Base-by-base conservation (phyloP, 2,329 filamentous ascomycete species). In the Corniculantispora saksenae region DNA sequence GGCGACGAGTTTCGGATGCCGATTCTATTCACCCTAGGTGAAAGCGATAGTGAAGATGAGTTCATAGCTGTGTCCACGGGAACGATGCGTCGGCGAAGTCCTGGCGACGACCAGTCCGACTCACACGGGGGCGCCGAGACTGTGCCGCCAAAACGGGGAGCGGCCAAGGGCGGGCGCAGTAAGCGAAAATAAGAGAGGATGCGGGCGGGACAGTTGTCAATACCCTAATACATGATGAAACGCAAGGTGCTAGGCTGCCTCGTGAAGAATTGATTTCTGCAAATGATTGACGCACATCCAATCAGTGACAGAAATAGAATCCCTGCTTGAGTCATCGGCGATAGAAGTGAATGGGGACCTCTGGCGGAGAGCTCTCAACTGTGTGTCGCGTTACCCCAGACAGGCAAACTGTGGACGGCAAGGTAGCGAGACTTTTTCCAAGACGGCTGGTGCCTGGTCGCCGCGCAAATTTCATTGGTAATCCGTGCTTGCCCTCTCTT, bases 21-120 rank as follows among this genome's bases (percentile, higher is more conserved):
- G 0, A 92, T 99, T 3, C 79, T 97, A n/a, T 87, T 97, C 68
- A 92, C 97, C 74, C 86, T 98, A 54, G 93, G 93, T 56, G 93
- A 97, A 72, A 97, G 92, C 71, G 95, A 98, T 73, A 97, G 92
- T 73, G 95, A 97, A 73, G 95, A 99, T 72, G 96, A 99, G 73
- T 89, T 89, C 66, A 79, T 90, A 29, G 81, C 85, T 5, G 86
- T 90, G 25, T 87, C 85, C 21, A 86, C 87, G 1, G 94, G 94
- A 13, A 97, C 95, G 55, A 94, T 97, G 84, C 86, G 94, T 69
- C 86, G 93, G 66, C 91, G 93, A 74, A 97, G 92, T 74, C 89
- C 92, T 13, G 92, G 91, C 1, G 89, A 91, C 64, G 86, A 86
- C 57, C 84, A 89, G 69, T 88, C 90, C 67, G 89, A 88, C 66